Base-by-base conservation (phyloP, 139 green algal species). In the Microglena sp. region DNA sequence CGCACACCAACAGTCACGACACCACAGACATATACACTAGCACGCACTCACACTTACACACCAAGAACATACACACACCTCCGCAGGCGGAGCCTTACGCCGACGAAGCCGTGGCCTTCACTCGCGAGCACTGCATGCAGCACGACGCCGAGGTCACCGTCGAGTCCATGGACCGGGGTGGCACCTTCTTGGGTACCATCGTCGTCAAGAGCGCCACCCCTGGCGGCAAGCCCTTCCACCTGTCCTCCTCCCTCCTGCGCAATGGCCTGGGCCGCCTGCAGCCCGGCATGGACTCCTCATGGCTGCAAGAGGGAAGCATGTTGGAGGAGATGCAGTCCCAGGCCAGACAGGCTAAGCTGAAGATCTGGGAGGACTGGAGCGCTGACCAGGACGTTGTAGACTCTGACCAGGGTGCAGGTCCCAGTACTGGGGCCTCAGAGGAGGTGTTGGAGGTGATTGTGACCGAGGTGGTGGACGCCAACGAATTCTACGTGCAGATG, bases 111-210 rank as follows among this genome's bases (percentile, higher is more conserved):
- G 68, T 92, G 22, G 50, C 64, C 0, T 96, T 91, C 73, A 91
- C 88, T 3, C 84, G 91, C 27, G 73, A 87, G 43, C 57, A 77
- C 28, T 76, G 88, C 31, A 85, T 88, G 70, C 84, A 92, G 70
- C 78, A 86, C 29, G 88, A 95, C 54, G 81, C 81, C 8, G 78
- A 90, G 68, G 67, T 93, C 2, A 54, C 33, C 57, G 72, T 94
- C 4, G 88, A 92, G 57, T 82, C 64, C 32, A 78, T 88, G 40
- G 89, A 97, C 79, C 88, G 88, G 63, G 85, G 70, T 1, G 93
- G 93, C n/a, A 97, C 88, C 33, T 97, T 99, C 81, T 80, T 97
- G 55, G 93, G 93, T 40, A 82, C 63, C 0, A 60, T 94, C 2
- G 33, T 44, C 22, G 15, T 78, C 21, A 33, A 8, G 4, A 26